phyloP scores from a whole-genome alignment of 2,329 filamentous ascomycete genomes.

The Ophiognomonia clavigignenti-juglandacearum region DNA sequence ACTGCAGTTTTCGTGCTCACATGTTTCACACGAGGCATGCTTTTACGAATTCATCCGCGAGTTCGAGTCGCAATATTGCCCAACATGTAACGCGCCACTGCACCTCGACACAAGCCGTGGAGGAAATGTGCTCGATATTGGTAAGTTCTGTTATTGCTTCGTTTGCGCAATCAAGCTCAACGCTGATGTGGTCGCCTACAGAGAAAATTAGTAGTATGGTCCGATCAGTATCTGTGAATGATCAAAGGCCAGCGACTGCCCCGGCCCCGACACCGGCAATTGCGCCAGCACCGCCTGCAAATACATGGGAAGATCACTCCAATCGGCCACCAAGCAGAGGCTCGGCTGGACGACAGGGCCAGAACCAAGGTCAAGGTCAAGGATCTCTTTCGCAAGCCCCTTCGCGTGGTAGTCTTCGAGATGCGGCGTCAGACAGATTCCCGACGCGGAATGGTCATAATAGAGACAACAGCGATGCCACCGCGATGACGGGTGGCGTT shows the following conservation, averaged over 20 bases:
- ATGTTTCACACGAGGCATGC: slow-evolving; percentile 96
- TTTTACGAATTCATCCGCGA: slow-evolving; percentile 99
- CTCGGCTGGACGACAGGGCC: slow-evolving; percentile 34
- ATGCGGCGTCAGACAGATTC: slow-evolving; percentile 45
- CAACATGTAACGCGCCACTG: slow-evolving; percentile 85
- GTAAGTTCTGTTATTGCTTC: slow-evolving; percentile 41
- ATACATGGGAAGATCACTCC: slow-evolving; percentile 58
- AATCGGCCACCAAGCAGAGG: slow-evolving; percentile 49
- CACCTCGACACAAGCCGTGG: slow-evolving; percentile 89
- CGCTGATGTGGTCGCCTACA: slow-evolving; percentile 34
- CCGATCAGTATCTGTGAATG: slow-evolving; percentile 68
- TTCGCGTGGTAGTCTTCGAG: slow-evolving; percentile 36
- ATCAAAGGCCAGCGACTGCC: slow-evolving; percentile 50
- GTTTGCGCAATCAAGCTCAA: slow-evolving; percentile 3
- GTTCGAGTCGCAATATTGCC: slow-evolving; percentile 89
- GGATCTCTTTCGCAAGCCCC: slow-evolving; percentile 19
- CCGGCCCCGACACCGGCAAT: slow-evolving; percentile 59
- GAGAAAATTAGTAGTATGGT: slow-evolving; percentile 95
- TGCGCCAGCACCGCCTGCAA: slow-evolving; percentile 41
- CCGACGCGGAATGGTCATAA: slow-evolving; percentile 49
- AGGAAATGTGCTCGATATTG: slow-evolving; percentile 87
- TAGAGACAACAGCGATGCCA: slow-evolving; percentile 75
- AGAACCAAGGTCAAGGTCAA: no score
- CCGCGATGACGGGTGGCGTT: slow-evolving; percentile 65
- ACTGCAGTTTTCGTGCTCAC: slow-evolving; percentile 91